Evolutionary conservation across 176 grass and related monocot genomes (phyloP).

Genomic region (Cenchrus purpureus): DNA sequence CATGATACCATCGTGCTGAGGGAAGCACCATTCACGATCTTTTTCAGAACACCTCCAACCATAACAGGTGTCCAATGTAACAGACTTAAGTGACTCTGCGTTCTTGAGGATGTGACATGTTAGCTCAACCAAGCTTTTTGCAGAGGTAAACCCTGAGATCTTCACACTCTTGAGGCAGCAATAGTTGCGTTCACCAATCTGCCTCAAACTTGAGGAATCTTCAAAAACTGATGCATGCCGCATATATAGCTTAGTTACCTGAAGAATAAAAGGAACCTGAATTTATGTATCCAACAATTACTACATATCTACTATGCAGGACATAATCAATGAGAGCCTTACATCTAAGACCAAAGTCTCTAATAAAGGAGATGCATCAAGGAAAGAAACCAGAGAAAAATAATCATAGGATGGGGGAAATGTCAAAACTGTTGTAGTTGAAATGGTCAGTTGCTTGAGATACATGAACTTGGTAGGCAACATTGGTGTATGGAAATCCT

Average conservation of each 20-base stretch:
- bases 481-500: conserved; percentile 12
- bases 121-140: conserved; percentile 6
- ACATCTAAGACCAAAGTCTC: conserved; percentile 14
- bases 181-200: background rate
- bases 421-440: no score
- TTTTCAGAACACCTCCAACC: background rate
- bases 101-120: background rate
- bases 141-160: conserved; percentile 23
- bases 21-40: background rate
- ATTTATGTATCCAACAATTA: background rate
- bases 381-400: conserved; percentile 13
- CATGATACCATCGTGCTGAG: background rate
- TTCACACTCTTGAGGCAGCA: conserved; percentile 8
- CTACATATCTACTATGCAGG: background rate
- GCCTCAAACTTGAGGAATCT: background rate
- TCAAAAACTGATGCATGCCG: background rate
- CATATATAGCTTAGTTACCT: background rate
- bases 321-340: background rate
- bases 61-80: background rate
- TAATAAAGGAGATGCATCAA: conserved; percentile 24
- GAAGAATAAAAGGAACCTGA: background rate
- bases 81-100: background rate
- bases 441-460: conserved; percentile 26
- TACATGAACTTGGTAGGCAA: conserved; percentile 2
- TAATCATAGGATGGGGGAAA: conserved; percentile 24